These are phyloP conservation scores for Metroxylon sagu DNA, from an alignment of 176 grass and related monocot species.

Conservation along the genomic window DNA sequence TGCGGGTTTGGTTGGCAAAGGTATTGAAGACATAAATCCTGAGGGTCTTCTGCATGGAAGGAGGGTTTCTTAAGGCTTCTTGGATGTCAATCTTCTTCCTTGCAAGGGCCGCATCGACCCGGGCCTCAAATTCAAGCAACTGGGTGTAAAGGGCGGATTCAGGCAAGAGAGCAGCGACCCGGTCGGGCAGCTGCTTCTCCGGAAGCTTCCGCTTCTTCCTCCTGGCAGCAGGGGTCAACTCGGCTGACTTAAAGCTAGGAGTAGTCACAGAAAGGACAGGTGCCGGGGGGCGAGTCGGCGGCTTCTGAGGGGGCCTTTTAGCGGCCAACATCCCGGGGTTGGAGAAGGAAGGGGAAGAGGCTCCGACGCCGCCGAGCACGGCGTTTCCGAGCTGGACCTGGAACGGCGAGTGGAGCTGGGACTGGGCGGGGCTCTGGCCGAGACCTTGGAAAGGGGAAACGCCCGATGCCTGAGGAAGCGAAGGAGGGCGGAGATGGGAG, in stretches of 20 bases:
- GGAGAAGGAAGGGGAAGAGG: constrained; percentile 16
- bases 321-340: constrained; percentile 18
- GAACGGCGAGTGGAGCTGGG: constrained; percentile 63
- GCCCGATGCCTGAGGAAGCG: constrained; percentile 16
- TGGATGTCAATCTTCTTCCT: constrained; percentile 94
- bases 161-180: constrained; percentile 69
- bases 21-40: constrained; percentile 96
- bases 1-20: constrained; percentile 69
- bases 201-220: constrained; percentile 90
- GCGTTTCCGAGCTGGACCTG: constrained; percentile 64
- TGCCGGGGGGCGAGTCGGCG: constrained; percentile 25
- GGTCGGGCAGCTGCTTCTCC: constrained; percentile 88
- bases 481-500: constrained; percentile 50
- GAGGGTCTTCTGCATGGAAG: constrained; percentile 81
- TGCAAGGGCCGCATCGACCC: constrained; percentile 64
- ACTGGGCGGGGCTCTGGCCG: constrained; percentile 44
- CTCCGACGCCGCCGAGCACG: constrained; percentile 21
- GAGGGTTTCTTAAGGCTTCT: constrained; percentile 70
- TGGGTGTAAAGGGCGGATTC: constrained; percentile 93
- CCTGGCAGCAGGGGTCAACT: constrained; percentile 64
- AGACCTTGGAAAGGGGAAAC: constrained; percentile 50
- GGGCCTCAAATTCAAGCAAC: constrained; percentile 87
- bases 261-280: constrained; percentile 24
- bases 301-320: constrained; percentile 77
- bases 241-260: constrained; percentile 21